Conservation (phyloP, 768 basidiomycete genomes). For the Multifurca ochricompacta region DNA sequence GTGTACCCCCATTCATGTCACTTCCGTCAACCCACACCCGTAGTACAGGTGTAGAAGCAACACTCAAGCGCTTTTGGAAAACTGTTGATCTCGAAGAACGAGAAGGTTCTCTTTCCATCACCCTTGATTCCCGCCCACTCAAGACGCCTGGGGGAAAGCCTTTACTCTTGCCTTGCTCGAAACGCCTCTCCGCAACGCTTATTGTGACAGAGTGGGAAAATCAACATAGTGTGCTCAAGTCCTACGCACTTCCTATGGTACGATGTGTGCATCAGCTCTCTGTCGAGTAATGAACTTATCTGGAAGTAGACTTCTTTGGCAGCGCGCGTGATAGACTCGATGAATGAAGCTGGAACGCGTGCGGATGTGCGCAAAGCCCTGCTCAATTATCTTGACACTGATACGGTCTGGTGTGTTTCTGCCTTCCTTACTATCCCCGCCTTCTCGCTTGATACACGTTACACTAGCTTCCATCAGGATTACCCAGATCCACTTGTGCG, state of each 20-base stretch:
- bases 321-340: conserved; percentile 81
- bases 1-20: conserved; percentile 20
- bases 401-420: conserved; percentile 72
- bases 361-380: conserved; percentile 59
- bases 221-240: conserved; percentile 77
- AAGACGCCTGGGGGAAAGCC: conserved; percentile 84
- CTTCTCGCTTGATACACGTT: conserved; percentile 1
- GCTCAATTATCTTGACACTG: conserved; percentile 85
- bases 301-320: conserved; percentile 73
- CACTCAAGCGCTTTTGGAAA: conserved; percentile 92
- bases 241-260: conserved; percentile 89
- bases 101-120: conserved; percentile 48
- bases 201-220: conserved; percentile 97
- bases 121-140: conserved; percentile 74
- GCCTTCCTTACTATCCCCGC: neutral
- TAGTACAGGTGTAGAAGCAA: conserved; percentile 70
- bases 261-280: conserved; percentile 12
- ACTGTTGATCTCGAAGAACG: conserved; percentile 67
- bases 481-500: conserved; percentile 65
- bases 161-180: conserved; percentile 61
- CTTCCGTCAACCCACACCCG: neutral
- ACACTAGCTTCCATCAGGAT: conserved; percentile 70
- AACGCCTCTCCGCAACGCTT: conserved; percentile 67
- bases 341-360: conserved; percentile 49
- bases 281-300: neutral